These are phyloP conservation scores for Letharia lupina DNA, from an alignment of 495 filamentous ascomycete genomes.

Conservation along the genomic window DNA sequence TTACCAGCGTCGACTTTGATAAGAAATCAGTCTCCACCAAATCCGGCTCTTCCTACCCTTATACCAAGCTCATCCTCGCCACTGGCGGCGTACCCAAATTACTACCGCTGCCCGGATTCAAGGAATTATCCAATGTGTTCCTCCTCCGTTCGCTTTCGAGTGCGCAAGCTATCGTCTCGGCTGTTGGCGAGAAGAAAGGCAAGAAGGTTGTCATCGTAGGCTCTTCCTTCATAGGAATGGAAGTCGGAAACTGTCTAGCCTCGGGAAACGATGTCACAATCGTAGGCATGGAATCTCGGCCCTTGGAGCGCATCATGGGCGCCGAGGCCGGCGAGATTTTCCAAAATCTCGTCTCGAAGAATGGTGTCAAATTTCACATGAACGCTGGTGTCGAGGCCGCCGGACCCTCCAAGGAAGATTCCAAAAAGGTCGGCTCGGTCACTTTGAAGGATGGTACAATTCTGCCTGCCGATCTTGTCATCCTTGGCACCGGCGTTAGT, in stretches of 20 bases:
- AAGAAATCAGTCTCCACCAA: slow-evolving; percentile 63
- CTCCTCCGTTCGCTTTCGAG: slow-evolving; percentile 66
- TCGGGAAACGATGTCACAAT: slow-evolving; percentile 74
- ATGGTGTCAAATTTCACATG: slow-evolving; percentile 82
- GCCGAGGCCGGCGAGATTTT: slow-evolving; percentile 71
- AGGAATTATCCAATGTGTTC: slow-evolving; percentile 80
- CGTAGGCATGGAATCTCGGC: slow-evolving; percentile 83
- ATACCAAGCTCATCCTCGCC: slow-evolving; percentile 83
- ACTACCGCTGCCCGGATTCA: slow-evolving; percentile 80
- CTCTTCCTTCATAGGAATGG: slow-evolving; percentile 93
- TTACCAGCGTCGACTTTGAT: slow-evolving; percentile 66
- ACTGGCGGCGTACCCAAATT: slow-evolving; percentile 72
- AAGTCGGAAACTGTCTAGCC: slow-evolving; percentile 71
- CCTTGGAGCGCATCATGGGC: slow-evolving; percentile 84
- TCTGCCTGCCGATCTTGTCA: slow-evolving; percentile 79
- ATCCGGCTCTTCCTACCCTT: slow-evolving; percentile 58
- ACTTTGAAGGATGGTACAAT: slow-evolving; percentile 77
- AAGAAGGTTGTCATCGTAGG: slow-evolving; percentile 92
- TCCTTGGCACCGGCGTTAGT: slow-evolving; percentile 80
- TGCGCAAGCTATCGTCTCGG: slow-evolving; percentile 62
- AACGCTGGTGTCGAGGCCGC: slow-evolving; percentile 73
- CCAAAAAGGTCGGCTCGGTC: slow-evolving; percentile 67
- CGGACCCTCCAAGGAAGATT: slow-evolving; percentile 52
- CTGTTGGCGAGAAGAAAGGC: slow-evolving; percentile 65
- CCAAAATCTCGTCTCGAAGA: slow-evolving; percentile 65